Evolutionary conservation across 2,329 filamentous ascomycete species (phyloP), one percentile per base, ranked within the genome.

Genomic region (Onygenales sp.): DNA sequence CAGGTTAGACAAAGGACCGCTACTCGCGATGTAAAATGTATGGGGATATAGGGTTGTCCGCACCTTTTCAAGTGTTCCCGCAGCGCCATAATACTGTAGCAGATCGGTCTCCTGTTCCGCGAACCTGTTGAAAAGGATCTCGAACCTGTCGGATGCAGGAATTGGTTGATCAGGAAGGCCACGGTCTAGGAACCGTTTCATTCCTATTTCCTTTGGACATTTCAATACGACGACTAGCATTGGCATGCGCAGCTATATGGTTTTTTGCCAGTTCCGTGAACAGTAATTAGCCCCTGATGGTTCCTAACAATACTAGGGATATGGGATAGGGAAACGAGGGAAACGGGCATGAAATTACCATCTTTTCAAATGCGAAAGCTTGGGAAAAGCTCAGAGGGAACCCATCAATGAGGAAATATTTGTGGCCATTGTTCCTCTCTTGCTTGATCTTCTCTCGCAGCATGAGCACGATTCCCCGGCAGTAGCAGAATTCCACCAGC

Each of bases 371-470:
- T 13, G 43, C 33, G 3, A 50, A 43, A 8, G 52, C 55, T 34
- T 55, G 55, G 9, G 36, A 21, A 6, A 55, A 13, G 37, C 50
- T 49, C 40, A 51, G 42, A 7, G 53, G 56, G 32, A 55, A 55
- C 10, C 53, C 56, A 42, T 57, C 53, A 13, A 55, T 46, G 6
- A 55, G 49, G 50, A 57, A 36, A 14, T 50, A 34, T n/a, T 34
- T 42, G 33, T 49, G 49, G 6, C 51, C 51, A 5, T 44, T 52
- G 9, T 17, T 27, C 14, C 27, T 40, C n/a, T 57, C n/a, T n/a
- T 49, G 43, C n/a, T 52, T 40, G 11, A 55, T 39, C 44, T 57
- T 54, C 6, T 47, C 42, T 33, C 36, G 39, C 51, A 55, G n/a
- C 2, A 55, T 8, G 2, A 39, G 37, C 36, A 55, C 42, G 8